phyloP scores from a whole-genome alignment of 768 basidiomycete genomes.

The Cystofilobasidium macerans region DNA sequence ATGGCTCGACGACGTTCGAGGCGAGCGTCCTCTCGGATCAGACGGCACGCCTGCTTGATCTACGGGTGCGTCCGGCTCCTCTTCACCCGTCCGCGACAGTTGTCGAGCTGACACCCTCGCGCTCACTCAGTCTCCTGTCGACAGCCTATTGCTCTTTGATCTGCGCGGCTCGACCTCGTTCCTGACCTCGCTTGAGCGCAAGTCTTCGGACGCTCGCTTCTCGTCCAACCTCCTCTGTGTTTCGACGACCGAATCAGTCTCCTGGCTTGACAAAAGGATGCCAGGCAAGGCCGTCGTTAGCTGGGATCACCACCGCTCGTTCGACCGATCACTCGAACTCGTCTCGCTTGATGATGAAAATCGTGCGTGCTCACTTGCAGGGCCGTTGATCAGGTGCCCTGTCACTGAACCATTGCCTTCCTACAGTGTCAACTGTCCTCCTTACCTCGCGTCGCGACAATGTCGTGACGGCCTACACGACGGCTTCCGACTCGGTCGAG shows the following conservation, averaged over 20 bases:
- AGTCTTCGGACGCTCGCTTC: conserved; percentile 7
- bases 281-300: conserved; percentile 16
- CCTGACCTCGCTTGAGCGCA: conserved; percentile 19
- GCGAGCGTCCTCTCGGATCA: conserved; percentile 3
- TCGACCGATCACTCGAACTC: conserved; percentile 14
- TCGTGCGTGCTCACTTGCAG: too few species aligned
- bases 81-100: background rate
- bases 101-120: background rate
- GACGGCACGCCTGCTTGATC: background rate
- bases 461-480: conserved; percentile 17
- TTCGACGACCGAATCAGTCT: conserved; percentile 18
- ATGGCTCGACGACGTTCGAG: background rate
- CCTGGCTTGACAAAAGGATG: conserved; percentile 19
- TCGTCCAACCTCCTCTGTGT: conserved; percentile 6
- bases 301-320: conserved; percentile 20
- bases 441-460: conserved; percentile 16
- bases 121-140: background rate
- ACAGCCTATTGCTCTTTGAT: conserved; percentile 1
- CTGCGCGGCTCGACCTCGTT: conserved; percentile 4
- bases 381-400: background rate
- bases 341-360: background rate
- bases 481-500: background rate
- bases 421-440: conserved; percentile 10
- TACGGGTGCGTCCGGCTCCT: conserved; percentile 1
- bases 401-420: background rate